phyloP scores from a whole-genome alignment of 768 basidiomycete genomes.

The Tricholoma sp. region DNA sequence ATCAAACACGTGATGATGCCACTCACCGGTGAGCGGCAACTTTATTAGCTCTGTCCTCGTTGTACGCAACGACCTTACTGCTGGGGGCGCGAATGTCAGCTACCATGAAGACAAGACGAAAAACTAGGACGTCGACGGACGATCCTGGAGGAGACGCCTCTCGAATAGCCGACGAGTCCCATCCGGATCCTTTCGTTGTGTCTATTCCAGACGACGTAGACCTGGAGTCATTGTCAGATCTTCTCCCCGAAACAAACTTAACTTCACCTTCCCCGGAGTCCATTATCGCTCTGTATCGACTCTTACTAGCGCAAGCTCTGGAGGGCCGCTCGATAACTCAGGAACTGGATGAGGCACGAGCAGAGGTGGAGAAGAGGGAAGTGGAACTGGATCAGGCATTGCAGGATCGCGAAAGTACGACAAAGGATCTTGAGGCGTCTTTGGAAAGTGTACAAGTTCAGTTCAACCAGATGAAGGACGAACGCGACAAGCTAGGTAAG shows the following conservation, averaged over 20 bases:
- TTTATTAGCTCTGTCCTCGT: constrained; percentile 1
- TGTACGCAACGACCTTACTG: constrained; percentile 26
- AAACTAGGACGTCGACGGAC: constrained; percentile 50
- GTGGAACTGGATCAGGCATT: constrained; percentile 82
- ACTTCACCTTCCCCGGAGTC: constrained; percentile 53
- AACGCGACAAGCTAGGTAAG: constrained; percentile 63
- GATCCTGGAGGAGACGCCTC: constrained; percentile 25
- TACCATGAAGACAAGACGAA: constrained; percentile 55
- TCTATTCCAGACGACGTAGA: constrained; percentile 66
- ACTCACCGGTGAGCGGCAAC: neutral
- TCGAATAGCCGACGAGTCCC: constrained; percentile 29
- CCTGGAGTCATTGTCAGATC: constrained; percentile 47
- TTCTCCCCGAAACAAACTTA: constrained; percentile 60
- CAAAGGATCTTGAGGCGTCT: constrained; percentile 51
- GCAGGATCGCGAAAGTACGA: constrained; percentile 65
- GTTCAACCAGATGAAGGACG: constrained; percentile 47
- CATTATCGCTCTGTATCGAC: constrained; percentile 58
- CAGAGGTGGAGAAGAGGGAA: constrained; percentile 66
- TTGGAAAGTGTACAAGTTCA: constrained; percentile 52
- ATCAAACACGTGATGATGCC: constrained; percentile 14
- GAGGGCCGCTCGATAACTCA: constrained; percentile 52
- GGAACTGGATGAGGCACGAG: constrained; percentile 67
- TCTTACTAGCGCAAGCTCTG: constrained; percentile 50
- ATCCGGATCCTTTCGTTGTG: constrained; percentile 27
- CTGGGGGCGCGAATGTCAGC: constrained; percentile 27